Evolutionary conservation across 225 moss, liverwort and hornwort genomes (phyloP).

Genomic region (Pleurozium schreberi): DNA sequence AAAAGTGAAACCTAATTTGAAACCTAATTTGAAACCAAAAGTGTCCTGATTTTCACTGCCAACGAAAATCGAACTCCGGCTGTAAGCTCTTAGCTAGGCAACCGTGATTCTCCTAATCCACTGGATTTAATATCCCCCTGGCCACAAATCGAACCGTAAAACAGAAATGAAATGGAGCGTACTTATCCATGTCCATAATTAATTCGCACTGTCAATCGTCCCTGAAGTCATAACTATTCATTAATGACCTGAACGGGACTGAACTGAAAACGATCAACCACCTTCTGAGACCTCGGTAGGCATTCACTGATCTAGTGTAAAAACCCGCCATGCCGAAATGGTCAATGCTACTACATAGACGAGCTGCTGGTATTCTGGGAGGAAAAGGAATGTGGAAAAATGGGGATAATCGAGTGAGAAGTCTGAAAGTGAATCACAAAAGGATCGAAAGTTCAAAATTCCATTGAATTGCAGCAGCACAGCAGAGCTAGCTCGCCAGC

Average conservation of each 20-base stretch:
- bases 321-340: not conserved
- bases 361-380: not conserved
- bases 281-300: not conserved
- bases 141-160: not conserved
- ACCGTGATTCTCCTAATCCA: not conserved
- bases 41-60: too few relatives aligned
- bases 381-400: not conserved
- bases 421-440: not conserved
- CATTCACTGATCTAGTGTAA: not conserved
- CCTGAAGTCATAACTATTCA: not conserved
- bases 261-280: not conserved
- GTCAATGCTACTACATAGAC: not conserved
- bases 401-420: not conserved
- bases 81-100: not conserved
- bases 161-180: not conserved
- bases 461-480: too few relatives aligned
- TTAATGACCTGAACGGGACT: not conserved
- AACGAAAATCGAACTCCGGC: too few relatives aligned
- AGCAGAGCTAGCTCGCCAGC: not conserved
- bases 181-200: not conserved
- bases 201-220: not conserved
- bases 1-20: not conserved
- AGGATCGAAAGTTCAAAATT: not conserved
- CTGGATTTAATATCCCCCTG: not conserved
- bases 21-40: not conserved